A percentile compares a stretch with the other conserved stretches of the same genome.
Conservation (phyloP, 176 grass and related monocot genomes). For the Oryza officinalis region DNA sequence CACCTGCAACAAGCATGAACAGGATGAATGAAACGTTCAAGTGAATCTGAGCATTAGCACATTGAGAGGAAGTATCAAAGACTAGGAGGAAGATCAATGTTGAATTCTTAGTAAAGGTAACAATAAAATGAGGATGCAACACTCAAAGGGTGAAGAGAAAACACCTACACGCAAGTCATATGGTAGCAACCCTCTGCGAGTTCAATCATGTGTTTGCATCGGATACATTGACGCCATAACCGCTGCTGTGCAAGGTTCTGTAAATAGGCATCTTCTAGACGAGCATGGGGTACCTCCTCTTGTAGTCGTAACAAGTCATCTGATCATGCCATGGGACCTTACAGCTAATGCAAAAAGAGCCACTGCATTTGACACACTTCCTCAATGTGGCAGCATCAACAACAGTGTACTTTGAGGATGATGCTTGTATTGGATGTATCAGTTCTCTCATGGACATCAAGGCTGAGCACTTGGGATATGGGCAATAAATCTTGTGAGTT, state of each 20-base stretch:
- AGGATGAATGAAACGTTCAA: not conserved
- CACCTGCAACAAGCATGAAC: slow-evolving; percentile 42
- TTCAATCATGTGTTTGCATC: slow-evolving; percentile 89
- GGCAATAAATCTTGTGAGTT: slow-evolving; percentile 75
- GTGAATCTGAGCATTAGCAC: not conserved
- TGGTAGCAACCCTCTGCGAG: slow-evolving; percentile 65
- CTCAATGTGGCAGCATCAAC: slow-evolving; percentile 52
- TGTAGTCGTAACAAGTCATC: slow-evolving; percentile 57
- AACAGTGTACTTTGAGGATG: slow-evolving; percentile 44
- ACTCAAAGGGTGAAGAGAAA: not conserved
- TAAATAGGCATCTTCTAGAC: slow-evolving; percentile 51
- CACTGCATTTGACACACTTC: slow-evolving; percentile 59
- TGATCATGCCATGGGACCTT: slow-evolving; percentile 77
- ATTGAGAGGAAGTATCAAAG: not conserved
- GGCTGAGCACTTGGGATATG: slow-evolving; percentile 66
- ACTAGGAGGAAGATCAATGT: not conserved
- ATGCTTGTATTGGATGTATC: slow-evolving; percentile 41
- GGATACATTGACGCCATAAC: slow-evolving; percentile 67
- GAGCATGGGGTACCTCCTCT: slow-evolving; percentile 40
- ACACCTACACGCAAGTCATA: slow-evolving; percentile 70
- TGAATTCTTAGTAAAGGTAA: not conserved
- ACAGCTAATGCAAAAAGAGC: slow-evolving; percentile 71
- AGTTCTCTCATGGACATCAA: slow-evolving; percentile 67
- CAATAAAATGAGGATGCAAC: not conserved
- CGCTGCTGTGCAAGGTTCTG: slow-evolving; percentile 51